Conservation (phyloP, 352 stramenopile species). For the Elongisporangium prolatum region DNA sequence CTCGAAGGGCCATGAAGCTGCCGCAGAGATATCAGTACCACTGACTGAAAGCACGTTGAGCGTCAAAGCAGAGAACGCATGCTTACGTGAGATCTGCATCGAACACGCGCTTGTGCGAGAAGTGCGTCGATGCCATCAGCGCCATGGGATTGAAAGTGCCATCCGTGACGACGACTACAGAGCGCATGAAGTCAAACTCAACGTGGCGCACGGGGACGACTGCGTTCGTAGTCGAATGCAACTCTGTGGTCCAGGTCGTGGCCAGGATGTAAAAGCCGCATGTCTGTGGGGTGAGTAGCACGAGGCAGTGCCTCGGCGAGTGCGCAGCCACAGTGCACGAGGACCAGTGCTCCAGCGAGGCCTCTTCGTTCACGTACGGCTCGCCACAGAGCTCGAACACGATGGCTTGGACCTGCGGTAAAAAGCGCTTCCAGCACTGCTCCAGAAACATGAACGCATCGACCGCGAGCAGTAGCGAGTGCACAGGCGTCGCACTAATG, state of each 20-base stretch:
- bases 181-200: slow-evolving; percentile 56
- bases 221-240: slow-evolving; percentile 2
- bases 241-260: slow-evolving; percentile 6
- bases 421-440: slow-evolving; percentile 50
- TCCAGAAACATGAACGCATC: slow-evolving; percentile 36
- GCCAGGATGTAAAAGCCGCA: slow-evolving; percentile 56
- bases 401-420: slow-evolving; percentile 54
- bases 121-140: slow-evolving; percentile 39
- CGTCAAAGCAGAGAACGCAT: not conserved
- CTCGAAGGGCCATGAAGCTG: slow-evolving; percentile 45
- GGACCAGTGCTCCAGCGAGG: slow-evolving; percentile 39
- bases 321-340: not conserved
- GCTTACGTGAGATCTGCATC: slow-evolving; percentile 39
- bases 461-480: slow-evolving; percentile 25
- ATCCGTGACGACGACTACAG: slow-evolving; percentile 40
- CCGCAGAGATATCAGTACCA: not conserved
- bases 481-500: slow-evolving; percentile 22
- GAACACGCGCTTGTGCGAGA: slow-evolving; percentile 28
- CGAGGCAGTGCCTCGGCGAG: slow-evolving; percentile 19
- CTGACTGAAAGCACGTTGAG: no score
- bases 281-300: slow-evolving; percentile 28
- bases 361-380: slow-evolving; percentile 35
- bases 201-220: slow-evolving; percentile 42
- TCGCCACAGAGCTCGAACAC: slow-evolving; percentile 58
- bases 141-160: slow-evolving; percentile 40